These are phyloP conservation scores for Phaeosphaeria sp. DNA, from an alignment of 2,329 filamentous ascomycete species.

Conservation along the genomic window DNA sequence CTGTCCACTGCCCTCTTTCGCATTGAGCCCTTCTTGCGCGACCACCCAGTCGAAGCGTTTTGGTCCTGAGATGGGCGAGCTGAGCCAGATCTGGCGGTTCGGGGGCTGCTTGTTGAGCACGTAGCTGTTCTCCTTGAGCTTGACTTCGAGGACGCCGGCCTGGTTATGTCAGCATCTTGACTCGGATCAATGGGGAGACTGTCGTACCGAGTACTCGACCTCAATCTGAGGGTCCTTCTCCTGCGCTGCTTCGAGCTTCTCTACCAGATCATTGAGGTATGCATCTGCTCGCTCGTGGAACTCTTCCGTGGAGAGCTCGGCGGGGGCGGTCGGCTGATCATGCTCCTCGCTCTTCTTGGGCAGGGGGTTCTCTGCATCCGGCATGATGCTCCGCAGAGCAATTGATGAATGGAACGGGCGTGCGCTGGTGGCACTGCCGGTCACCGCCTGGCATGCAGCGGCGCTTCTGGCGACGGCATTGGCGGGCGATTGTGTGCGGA, in stretches of 20 bases:
- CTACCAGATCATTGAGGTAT: constrained; percentile 70
- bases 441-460: constrained; percentile 4
- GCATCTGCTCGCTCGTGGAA: constrained; percentile 81
- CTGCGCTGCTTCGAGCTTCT: constrained; percentile 73
- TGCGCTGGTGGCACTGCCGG: constrained; percentile 10
- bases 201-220: constrained; percentile 83
- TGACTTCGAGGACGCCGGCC: constrained; percentile 86
- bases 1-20: constrained; percentile 77
- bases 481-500: constrained; percentile 27
- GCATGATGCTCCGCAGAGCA: constrained; percentile 50
- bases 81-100: constrained; percentile 97
- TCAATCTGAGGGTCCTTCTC: constrained; percentile 80
- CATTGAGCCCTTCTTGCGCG: constrained; percentile 72
- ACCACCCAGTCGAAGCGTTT: constrained; percentile 94
- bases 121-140: constrained; percentile 74
- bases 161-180: constrained; percentile 52
- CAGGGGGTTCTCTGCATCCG: constrained; percentile 51
- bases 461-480: constrained; percentile 34
- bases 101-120: constrained; percentile 98
- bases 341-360: constrained; percentile 44
- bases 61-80: constrained; percentile 86
- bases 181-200: too few relatives aligned
- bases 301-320: constrained; percentile 70
- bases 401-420: constrained; percentile 38
- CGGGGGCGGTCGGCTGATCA: constrained; percentile 58